phyloP scores from a whole-genome alignment of 78 protist genomes.

The Thecamonas trahens region DNA sequence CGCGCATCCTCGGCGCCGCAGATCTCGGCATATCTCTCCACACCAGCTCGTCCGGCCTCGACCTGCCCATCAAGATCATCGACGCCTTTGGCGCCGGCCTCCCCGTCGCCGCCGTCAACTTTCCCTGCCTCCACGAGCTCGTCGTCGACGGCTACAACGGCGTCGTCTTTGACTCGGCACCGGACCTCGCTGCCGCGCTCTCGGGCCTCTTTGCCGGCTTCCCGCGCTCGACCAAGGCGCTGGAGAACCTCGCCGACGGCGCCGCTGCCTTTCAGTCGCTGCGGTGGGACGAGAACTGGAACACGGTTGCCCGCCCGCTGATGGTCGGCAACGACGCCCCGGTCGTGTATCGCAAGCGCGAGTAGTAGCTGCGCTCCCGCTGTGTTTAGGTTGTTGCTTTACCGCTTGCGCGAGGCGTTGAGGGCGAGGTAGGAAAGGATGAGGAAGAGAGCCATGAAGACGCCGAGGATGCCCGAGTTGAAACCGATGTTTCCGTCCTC shows the following conservation, averaged over 20 bases:
- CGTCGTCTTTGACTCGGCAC: conserved; percentile 1
- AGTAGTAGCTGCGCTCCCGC: no score
- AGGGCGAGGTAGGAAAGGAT: no score
- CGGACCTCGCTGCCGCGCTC: conserved; percentile 6
- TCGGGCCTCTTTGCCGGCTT: background rate
- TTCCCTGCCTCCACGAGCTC: conserved; percentile 26
- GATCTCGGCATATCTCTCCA: conserved; percentile 89
- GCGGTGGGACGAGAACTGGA: background rate
- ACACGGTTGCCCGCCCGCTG: background rate
- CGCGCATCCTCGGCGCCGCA: conserved; percentile 55
- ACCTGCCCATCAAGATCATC: conserved; percentile 97
- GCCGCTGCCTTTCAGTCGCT: background rate
- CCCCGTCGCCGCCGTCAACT: conserved; percentile 77
- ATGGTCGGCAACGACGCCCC: no score
- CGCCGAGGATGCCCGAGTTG: no score
- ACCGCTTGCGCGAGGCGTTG: no score
- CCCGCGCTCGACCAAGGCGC: background rate
- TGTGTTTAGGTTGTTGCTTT: no score
- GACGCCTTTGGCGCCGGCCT: conserved; percentile 90
- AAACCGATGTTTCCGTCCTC: no score
- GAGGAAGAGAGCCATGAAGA: no score
- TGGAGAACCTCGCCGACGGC: background rate
- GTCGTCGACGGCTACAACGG: conserved; percentile 31
- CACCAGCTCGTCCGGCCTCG: conserved; percentile 75
- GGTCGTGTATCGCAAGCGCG: no score